phyloP scores from a whole-genome alignment of 2,329 filamentous ascomycete species.

The Arthrobotrys sphaeroides region DNA sequence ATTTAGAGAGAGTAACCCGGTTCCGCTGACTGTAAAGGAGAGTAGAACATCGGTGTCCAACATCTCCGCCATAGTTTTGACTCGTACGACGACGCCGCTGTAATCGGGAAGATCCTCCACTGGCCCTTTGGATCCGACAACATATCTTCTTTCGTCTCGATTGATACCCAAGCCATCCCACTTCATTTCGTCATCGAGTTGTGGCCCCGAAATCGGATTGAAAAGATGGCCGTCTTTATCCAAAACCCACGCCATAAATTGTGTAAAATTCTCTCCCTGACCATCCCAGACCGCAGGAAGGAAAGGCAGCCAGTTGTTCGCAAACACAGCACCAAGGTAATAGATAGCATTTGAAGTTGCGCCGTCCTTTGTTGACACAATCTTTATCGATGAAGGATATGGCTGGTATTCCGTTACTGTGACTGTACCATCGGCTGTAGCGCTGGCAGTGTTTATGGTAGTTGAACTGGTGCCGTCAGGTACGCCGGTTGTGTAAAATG shows the following conservation, averaged over 20 bases:
- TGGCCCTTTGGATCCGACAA: not conserved
- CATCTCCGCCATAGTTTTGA: not conserved
- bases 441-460: not conserved
- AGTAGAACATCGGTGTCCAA: not conserved
- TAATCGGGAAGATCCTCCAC: not conserved
- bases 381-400: not conserved
- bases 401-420: slow-evolving; percentile 1
- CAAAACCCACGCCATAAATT: not conserved
- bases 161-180: not conserved
- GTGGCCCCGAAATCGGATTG: not conserved
- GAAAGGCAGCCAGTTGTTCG: not conserved
- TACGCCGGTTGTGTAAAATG: not conserved
- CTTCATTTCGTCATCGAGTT: not conserved
- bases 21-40: not conserved
- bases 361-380: not conserved
- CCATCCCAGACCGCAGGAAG: not conserved
- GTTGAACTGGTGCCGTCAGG: not conserved
- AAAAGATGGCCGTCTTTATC: not conserved
- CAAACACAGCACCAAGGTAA: not conserved
- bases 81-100: not conserved
- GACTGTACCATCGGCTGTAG: not conserved
- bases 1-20: not conserved
- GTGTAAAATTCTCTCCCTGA: not conserved
- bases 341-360: not conserved
- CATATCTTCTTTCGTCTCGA: not conserved